Conservation (phyloP, 306 rosid genomes). For the Medicago lupulina region DNA sequence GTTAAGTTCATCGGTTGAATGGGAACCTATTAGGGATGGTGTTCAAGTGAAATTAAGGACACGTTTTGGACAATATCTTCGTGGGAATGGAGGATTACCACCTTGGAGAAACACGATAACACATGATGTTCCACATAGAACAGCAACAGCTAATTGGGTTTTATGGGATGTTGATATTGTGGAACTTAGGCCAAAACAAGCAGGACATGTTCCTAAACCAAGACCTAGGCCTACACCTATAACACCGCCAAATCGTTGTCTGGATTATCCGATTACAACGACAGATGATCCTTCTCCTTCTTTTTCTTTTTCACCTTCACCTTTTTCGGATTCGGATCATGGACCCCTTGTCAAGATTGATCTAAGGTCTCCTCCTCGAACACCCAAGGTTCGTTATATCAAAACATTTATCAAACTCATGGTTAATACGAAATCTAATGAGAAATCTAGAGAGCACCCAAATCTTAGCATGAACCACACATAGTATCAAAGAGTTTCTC, state of each 20-base stretch:
- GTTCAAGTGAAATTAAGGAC: constrained; percentile 71
- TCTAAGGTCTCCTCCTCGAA: constrained; percentile 46
- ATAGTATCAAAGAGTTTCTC: background rate
- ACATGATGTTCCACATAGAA: constrained; percentile 72
- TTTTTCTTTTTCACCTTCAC: background rate
- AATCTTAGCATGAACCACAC: constrained; percentile 4
- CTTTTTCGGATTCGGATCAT: constrained; percentile 1
- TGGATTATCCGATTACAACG: background rate
- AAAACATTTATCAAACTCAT: background rate
- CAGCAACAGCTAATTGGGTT: constrained; percentile 72
- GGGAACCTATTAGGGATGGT: constrained; percentile 88
- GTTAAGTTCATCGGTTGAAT: constrained; percentile 79
- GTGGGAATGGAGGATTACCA: constrained; percentile 83
- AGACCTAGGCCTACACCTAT: constrained; percentile 40
- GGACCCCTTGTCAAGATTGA: constrained; percentile 46
- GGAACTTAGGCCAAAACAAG: constrained; percentile 41
- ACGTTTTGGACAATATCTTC: constrained; percentile 69
- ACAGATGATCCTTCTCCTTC: background rate
- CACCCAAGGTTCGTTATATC: constrained; percentile 50
- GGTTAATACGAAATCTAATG: background rate
- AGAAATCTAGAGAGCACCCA: background rate
- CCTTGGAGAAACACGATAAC: constrained; percentile 93
- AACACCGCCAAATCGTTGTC: constrained; percentile 28
- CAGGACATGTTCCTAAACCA: background rate
- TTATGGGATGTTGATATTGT: constrained; percentile 83